A percentile compares a stretch with the other conserved stretches of the same genome.
These are phyloP conservation scores for Leccinum pachyderme DNA, from an alignment of 1,284 basidiomycete genomes.

Conservation along the genomic window DNA sequence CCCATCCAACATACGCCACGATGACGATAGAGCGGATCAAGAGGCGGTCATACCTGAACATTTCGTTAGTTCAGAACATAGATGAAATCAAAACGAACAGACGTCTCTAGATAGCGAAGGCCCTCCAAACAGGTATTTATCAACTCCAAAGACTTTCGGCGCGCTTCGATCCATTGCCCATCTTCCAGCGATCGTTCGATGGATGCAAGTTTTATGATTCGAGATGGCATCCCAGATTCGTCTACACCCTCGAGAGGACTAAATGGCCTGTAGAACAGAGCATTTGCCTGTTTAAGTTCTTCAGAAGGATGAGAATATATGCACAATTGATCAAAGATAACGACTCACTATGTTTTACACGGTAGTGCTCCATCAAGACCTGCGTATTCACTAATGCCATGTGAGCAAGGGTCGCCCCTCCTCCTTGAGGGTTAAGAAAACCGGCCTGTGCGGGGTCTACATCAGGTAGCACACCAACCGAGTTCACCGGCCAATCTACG, in stretches of 20 bases:
- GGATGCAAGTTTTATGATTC: constrained; percentile 31
- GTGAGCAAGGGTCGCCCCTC: constrained; percentile 46
- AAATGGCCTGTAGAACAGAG: constrained; percentile 65
- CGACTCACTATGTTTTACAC: constrained; percentile 67
- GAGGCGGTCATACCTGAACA: constrained; percentile 66
- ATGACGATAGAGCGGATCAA: constrained; percentile 71
- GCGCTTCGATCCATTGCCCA: constrained; percentile 49
- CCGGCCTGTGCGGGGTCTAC: constrained; percentile 56
- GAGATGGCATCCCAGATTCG: constrained; percentile 25
- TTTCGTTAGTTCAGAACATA: constrained; percentile 15
- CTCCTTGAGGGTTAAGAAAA: constrained; percentile 44
- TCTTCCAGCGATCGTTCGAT: constrained; percentile 47
- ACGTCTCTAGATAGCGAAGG: constrained; percentile 82
- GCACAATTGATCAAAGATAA: not conserved
- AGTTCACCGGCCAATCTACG: constrained; percentile 72
- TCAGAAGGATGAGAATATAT: constrained; percentile 12
- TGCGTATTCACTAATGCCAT: constrained; percentile 72
- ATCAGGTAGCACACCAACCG: constrained; percentile 72
- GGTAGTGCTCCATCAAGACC: constrained; percentile 79
- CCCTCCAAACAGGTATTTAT: constrained; percentile 63
- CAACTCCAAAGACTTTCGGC: constrained; percentile 50
- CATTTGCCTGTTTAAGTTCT: constrained; percentile 62
- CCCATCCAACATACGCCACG: constrained; percentile 78
- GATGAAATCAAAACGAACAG: constrained; percentile 1
- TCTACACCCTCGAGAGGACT: constrained; percentile 34